These are phyloP conservation scores for Nicotiana obtusifolia DNA, from an alignment of 257 asterid genomes.

Conservation along the genomic window DNA sequence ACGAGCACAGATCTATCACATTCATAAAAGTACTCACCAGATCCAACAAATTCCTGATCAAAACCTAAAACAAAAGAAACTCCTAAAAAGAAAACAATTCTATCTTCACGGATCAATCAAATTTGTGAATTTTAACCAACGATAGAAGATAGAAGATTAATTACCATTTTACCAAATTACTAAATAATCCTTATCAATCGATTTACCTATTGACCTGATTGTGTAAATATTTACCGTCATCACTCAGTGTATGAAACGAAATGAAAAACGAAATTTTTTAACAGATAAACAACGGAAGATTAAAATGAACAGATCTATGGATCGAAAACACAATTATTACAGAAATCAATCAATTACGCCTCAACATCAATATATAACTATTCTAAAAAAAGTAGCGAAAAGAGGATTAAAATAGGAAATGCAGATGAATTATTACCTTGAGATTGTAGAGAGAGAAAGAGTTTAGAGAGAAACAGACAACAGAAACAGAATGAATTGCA, in stretches of 20 bases:
- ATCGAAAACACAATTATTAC: background rate
- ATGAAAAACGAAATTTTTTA: background rate
- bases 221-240: no score
- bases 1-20: background rate
- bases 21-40: background rate
- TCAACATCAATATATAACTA: background rate
- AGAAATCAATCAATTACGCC: background rate
- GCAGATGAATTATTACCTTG: background rate
- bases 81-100: no score
- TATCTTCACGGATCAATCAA: no score
- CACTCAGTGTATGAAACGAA: no score
- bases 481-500: background rate
- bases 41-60: background rate
- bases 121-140: no score
- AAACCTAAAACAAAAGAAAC: background rate
- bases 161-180: no score
- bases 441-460: background rate
- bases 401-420: background rate
- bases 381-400: no score
- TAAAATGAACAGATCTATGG: background rate
- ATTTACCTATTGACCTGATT: no score
- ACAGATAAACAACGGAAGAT: background rate
- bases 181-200: no score
- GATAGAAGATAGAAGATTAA: no score
- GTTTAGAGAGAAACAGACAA: background rate